Evolutionary conservation across 768 basidiomycete genomes (phyloP), one percentile per base, ranked within the genome.

Genomic region (Tricholoma hemisulphureum): DNA sequence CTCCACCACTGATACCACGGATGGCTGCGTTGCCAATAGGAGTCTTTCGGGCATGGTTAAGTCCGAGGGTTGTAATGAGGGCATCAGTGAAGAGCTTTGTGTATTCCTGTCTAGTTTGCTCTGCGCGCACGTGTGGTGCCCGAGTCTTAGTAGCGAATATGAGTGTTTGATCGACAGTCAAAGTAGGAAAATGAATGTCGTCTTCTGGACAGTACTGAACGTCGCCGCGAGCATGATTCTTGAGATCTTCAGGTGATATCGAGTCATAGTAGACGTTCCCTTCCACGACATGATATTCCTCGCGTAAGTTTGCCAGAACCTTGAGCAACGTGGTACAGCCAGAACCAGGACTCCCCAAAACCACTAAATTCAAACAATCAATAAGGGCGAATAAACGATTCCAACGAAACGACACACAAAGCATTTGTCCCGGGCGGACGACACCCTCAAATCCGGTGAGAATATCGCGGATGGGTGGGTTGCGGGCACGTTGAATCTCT

Each of bases 291-390:
- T 90, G 78, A 64, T 80, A 95, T 58, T 87, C 88, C 3, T 77
- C 75, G 1, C 85, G 82, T 60, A 86, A 84, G 67, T 95, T 94
- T 16, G 93, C 81, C 51, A 96, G 80, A 0, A 82, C 80, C 71
- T 93, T 93, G 54, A 97, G 82, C 51, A 97, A 78, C 0, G 94
- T 93, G 26, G 82, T 86, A 68, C 93, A 95, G 2, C 94, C 93
- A 0, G 91, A 85, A 14, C 89, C 89, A 0, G 93, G 93, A 28
- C 91, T 80, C 21, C 93, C 93, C 24, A 95, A 81, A 10, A 94
- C 93, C n/a, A 95, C 89, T 89, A 63, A 2, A 55, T 20, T 2
- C 49, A 28, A n/a, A n/a, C n/a, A n/a, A n/a, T 48, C 34, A 50
- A 13, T n/a, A 13, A 26, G 14, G 53, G 18, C 39, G 20, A 29